Percentiles rank a stretch among this genome's conserved stretches.
These are phyloP conservation scores for Penicillium simplicissimum DNA, from an alignment of 495 filamentous ascomycete genomes.

Conservation along the genomic window DNA sequence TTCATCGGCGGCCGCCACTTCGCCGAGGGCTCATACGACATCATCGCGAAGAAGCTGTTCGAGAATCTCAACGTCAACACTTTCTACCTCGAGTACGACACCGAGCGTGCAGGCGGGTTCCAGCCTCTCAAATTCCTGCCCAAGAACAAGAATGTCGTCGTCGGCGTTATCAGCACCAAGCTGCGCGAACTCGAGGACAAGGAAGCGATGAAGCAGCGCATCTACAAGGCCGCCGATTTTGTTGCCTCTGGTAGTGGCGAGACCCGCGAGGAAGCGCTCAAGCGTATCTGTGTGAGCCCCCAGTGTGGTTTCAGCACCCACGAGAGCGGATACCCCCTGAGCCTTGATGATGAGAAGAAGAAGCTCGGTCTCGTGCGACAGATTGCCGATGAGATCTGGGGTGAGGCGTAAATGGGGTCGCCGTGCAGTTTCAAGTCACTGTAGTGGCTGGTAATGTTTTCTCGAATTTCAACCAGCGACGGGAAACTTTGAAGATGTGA, in stretches of 20 bases:
- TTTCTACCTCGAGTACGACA: slow-evolving; percentile 72
- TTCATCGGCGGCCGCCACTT: slow-evolving; percentile 56
- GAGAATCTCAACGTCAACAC: slow-evolving; percentile 63
- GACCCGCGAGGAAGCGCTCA: slow-evolving; percentile 49
- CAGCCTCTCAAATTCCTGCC: slow-evolving; percentile 63
- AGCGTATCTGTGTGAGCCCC: slow-evolving; percentile 63
- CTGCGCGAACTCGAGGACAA: slow-evolving; percentile 62
- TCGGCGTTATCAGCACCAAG: slow-evolving; percentile 68
- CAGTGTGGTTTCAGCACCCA: slow-evolving; percentile 71
- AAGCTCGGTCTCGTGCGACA: slow-evolving; percentile 50
- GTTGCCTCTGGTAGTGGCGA: slow-evolving; percentile 52
- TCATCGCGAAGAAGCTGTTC: slow-evolving; percentile 65
- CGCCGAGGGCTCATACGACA: slow-evolving; percentile 67
- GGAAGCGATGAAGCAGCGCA: slow-evolving; percentile 56
- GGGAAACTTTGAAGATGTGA: slow-evolving; percentile 17
- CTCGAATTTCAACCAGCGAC: slow-evolving; percentile 25
- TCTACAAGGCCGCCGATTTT: slow-evolving; percentile 60
- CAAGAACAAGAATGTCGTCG: slow-evolving; percentile 63
- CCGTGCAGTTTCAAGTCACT: not conserved
- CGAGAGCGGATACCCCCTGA: slow-evolving; percentile 61
- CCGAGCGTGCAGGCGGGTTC: slow-evolving; percentile 64
- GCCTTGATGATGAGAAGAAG: slow-evolving; percentile 59
- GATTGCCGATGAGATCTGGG: slow-evolving; percentile 54
- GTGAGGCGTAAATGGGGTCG: slow-evolving; percentile 18
- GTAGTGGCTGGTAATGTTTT: slow-evolving; percentile 6